These are phyloP conservation scores for Lasiosphaeriaceae sp. DNA, from an alignment of 495 filamentous ascomycete genomes.

Conservation along the genomic window DNA sequence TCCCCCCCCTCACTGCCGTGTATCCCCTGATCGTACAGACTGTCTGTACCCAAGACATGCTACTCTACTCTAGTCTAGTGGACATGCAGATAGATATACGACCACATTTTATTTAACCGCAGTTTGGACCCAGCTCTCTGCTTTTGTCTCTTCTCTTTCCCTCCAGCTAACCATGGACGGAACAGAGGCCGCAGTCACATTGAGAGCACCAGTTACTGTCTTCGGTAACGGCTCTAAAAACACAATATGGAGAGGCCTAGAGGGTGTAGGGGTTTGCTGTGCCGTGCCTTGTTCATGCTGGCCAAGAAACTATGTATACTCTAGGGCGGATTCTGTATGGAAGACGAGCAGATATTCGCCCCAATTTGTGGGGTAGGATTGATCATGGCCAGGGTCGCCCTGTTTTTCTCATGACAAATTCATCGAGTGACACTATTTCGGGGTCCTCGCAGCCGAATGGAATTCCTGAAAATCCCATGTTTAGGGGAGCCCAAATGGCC, in stretches of 20 bases:
- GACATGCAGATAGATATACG: neutral
- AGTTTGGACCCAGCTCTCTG: no score
- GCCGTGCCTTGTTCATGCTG: no score
- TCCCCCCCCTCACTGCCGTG: neutral
- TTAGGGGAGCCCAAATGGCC: conserved; percentile 1
- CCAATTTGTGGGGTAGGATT: neutral
- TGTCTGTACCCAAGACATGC: neutral
- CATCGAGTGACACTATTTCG: neutral
- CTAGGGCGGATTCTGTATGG: no score
- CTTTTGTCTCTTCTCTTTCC: no score
- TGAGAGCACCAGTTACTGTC: no score
- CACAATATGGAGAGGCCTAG: no score
- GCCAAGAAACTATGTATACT: no score
- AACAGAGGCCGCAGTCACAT: no score
- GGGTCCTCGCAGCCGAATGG: neutral
- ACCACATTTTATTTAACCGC: neutral
- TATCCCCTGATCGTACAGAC: no score
- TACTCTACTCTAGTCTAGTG: neutral
- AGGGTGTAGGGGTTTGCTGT: no score
- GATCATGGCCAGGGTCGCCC: neutral
- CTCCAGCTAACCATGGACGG: no score
- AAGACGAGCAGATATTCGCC: neutral
- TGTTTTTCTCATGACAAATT: neutral
- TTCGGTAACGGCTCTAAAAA: no score
- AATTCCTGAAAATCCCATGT: conserved; percentile 6